phyloP scores from a whole-genome alignment of 495 filamentous ascomycete species.

The Xylaria palmicola region DNA sequence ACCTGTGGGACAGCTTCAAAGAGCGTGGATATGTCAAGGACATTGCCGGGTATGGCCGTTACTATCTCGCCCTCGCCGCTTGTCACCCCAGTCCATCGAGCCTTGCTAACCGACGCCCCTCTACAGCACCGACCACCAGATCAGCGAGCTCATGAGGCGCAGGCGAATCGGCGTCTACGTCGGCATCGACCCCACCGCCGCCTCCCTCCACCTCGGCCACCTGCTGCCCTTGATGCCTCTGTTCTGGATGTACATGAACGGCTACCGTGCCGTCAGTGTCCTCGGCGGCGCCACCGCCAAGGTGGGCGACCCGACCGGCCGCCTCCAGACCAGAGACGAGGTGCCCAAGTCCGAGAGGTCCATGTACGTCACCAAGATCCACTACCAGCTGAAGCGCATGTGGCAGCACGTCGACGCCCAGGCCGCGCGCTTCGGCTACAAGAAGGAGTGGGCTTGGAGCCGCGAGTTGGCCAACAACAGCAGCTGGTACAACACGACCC shows the following conservation, averaged over 20 bases:
- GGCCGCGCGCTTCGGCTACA: conserved; percentile 59
- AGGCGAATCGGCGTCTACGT: conserved; percentile 79
- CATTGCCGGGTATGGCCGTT: conserved; percentile 64
- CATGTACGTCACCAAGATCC: conserved; percentile 72
- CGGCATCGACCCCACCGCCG: conserved; percentile 89
- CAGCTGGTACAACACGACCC: conserved; percentile 69
- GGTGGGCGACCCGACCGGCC: conserved; percentile 84
- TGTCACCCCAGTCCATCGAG: not conserved
- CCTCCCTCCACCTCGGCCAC: conserved; percentile 89
- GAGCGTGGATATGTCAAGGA: conserved; percentile 79
- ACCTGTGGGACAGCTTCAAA: conserved; percentile 69
- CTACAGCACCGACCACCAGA: conserved; percentile 57
- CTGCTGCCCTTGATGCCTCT: conserved; percentile 91
- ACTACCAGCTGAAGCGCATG: conserved; percentile 75
- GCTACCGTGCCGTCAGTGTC: conserved; percentile 69
- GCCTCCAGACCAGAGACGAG: conserved; percentile 63
- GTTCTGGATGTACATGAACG: conserved; percentile 89
- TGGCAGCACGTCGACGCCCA: conserved; percentile 69
- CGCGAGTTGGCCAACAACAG: conserved; percentile 74
- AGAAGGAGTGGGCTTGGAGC: conserved; percentile 58
- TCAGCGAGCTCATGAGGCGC: conserved; percentile 66
- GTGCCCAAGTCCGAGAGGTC: conserved; percentile 55
- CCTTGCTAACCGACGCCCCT: not conserved
- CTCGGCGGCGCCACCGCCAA: conserved; percentile 83
- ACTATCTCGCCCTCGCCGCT: not conserved